Conservation (phyloP, 305 asterid genomes). For the Withania somnifera region DNA sequence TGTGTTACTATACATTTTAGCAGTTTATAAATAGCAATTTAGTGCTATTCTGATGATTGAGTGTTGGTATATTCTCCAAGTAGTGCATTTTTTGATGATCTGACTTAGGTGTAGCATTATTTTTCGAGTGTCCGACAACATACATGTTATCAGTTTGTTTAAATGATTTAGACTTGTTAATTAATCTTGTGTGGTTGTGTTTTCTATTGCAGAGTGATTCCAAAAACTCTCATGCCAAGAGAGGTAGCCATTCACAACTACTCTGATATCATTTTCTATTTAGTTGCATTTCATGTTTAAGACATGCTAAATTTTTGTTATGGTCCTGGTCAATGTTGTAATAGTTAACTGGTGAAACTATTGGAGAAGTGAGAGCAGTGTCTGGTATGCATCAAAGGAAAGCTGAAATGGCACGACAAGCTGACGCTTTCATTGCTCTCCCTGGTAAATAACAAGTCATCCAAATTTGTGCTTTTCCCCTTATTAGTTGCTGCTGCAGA, state of each 20-base stretch:
- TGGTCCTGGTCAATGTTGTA: not conserved
- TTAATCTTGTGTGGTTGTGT: not conserved
- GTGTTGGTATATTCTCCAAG: not conserved
- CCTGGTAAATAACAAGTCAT: constrained; percentile 37
- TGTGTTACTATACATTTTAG: not conserved
- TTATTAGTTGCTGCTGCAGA: not conserved
- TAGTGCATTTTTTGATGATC: not conserved
- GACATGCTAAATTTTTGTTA: not conserved
- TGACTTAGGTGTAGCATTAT: not conserved
- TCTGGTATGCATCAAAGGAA: constrained; percentile 89
- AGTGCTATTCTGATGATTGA: not conserved
- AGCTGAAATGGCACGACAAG: constrained; percentile 95
- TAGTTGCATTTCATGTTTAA: not conserved
- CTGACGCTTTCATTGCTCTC: constrained; percentile 91
- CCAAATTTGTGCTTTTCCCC: not conserved
- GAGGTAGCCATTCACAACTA: constrained; percentile 23
- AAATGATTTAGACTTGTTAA: not conserved
- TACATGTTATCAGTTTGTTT: not conserved
- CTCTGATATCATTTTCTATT: not conserved
- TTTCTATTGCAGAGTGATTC: constrained; percentile 45
- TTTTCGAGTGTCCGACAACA: not conserved
- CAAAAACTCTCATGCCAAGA: constrained; percentile 53
- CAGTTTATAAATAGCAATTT: not conserved
- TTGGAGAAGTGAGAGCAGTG: constrained; percentile 83
- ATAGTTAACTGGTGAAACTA: constrained; percentile 65